Base-by-base conservation (phyloP, 2,329 filamentous ascomycete species). In the Fusarium odoratissimum region DNA sequence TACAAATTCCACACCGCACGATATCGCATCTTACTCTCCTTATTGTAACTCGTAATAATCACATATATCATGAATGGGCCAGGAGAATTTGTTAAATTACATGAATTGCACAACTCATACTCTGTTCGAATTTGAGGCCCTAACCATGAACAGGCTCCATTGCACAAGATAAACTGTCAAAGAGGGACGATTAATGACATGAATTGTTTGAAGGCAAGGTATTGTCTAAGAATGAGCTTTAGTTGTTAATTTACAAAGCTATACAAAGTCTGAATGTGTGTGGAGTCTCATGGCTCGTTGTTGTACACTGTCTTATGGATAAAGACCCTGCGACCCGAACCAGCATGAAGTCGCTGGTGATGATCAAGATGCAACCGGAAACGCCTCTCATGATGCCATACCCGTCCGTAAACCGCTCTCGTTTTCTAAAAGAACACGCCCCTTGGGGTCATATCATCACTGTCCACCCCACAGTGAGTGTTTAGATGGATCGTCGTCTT, bases 201-300 rank as follows among this genome's bases (percentile, higher is more conserved):
- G 21, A 41, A 21, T 23, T 21, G n/a, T 52, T 44, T 30, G 2
- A 12, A 55, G 28, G 30, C 13, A 23, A 30, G 5, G 14, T 10
- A 23, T 11, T 21, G n/a, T 48, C 19, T 58, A 64, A 56, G 35
- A 60, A 62, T 23, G 37, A 54, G 33, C 17, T 54, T 66, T 57
- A 51, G 19, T 25, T 48, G 51, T 46, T 77, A 71, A 58, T 67
- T 61, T 77, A 77, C 71, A 76, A 60, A 52, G 46, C 40, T 67
- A 60, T 54, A 56, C 61, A 68, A 48, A 62, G 33, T 59, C 40
- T 67, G 64, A 40, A 65, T 69, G 52, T 73, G 74, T 75, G 74
- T 68, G 68, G 76, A 76, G 72, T 77, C 74, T 69, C 56, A 63
- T 67, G 46, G 66, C 66, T 75, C 56, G 48, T 64, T 78, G 64